Conservation (phyloP, 441 rosid genomes). For the Erysimum pusillum region DNA sequence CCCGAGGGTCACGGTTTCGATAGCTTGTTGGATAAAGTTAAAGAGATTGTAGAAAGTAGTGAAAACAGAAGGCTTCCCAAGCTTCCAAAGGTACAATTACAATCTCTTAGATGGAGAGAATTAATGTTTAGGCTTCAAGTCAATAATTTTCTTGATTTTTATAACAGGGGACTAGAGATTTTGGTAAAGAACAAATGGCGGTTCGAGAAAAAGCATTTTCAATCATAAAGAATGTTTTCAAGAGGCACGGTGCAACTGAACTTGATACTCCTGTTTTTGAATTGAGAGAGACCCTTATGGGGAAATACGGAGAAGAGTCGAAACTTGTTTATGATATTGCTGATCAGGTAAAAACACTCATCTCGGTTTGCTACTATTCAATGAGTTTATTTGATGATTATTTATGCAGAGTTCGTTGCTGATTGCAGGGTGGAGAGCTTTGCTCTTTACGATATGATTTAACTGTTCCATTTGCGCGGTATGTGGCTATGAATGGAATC, state of each 20-base stretch:
- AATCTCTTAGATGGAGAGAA: constrained; percentile 2
- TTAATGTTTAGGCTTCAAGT: constrained; percentile 7
- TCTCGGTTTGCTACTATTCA: constrained; percentile 6
- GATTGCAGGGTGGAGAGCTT: constrained; percentile 91
- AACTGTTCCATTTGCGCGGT: constrained; percentile 95
- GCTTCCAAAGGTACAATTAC: constrained; percentile 79
- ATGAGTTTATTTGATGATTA: neutral
- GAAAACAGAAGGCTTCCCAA: constrained; percentile 94
- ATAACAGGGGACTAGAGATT: constrained; percentile 89
- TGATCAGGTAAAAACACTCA: constrained; percentile 72
- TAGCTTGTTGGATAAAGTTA: constrained; percentile 60
- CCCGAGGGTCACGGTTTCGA: constrained; percentile 62
- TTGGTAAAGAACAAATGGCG: constrained; percentile 87
- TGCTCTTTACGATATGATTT: constrained; percentile 94
- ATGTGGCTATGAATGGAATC: constrained; percentile 92
- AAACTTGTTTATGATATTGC: constrained; percentile 94
- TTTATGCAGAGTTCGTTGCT: neutral
- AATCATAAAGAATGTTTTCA: constrained; percentile 75
- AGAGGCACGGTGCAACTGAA: constrained; percentile 89
- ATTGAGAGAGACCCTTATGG: constrained; percentile 93
- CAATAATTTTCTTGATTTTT: constrained; percentile 26
- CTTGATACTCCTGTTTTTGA: constrained; percentile 98
- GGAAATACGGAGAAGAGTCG: constrained; percentile 96
- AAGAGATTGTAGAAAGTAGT: constrained; percentile 88
- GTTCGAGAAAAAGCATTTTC: constrained; percentile 85